phyloP scores from a whole-genome alignment of 257 asterid species.

The Mitragyna speciosa region DNA sequence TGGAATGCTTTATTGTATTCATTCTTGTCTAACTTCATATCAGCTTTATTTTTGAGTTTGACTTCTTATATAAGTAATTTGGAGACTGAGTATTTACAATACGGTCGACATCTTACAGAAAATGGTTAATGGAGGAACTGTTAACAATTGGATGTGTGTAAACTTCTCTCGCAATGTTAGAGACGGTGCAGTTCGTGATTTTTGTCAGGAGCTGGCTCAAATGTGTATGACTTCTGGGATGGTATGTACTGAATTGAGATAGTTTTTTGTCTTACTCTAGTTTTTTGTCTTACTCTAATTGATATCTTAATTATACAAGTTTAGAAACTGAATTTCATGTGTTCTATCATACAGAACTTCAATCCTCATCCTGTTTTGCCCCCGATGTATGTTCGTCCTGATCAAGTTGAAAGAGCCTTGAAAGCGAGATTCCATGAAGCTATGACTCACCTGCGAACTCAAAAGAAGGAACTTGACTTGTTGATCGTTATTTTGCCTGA shows the following conservation, averaged over 20 bases:
- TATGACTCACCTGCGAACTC: slow-evolving; percentile 53
- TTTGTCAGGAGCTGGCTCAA: slow-evolving; percentile 86
- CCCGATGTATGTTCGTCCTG: slow-evolving; percentile 64
- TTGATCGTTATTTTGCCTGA: slow-evolving; percentile 85
- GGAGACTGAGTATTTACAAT: not conserved
- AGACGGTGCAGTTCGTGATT: slow-evolving; percentile 59
- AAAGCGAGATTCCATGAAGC: slow-evolving; percentile 73
- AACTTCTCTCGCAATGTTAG: slow-evolving; percentile 81
- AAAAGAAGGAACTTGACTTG: slow-evolving; percentile 80
- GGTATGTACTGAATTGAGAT: slow-evolving; percentile 41
- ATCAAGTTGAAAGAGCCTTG: slow-evolving; percentile 79
- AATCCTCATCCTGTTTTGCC: slow-evolving; percentile 78
- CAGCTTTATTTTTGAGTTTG: not conserved
- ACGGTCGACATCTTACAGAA: slow-evolving; percentile 42
- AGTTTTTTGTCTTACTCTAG: not conserved
- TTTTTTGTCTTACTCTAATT: not conserved
- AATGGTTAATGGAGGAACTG: slow-evolving; percentile 96
- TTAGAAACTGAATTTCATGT: not conserved
- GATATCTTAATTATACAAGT: not conserved
- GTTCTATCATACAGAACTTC: slow-evolving; percentile 48
- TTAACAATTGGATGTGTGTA: slow-evolving; percentile 77
- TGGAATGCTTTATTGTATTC: not conserved
- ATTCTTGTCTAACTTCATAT: not conserved
- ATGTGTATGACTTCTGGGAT: slow-evolving; percentile 95
- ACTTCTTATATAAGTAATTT: not conserved